These are phyloP conservation scores for Scheffersomyces lignicola DNA, from an alignment of 1,139 yeast species.

Conservation along the genomic window DNA sequence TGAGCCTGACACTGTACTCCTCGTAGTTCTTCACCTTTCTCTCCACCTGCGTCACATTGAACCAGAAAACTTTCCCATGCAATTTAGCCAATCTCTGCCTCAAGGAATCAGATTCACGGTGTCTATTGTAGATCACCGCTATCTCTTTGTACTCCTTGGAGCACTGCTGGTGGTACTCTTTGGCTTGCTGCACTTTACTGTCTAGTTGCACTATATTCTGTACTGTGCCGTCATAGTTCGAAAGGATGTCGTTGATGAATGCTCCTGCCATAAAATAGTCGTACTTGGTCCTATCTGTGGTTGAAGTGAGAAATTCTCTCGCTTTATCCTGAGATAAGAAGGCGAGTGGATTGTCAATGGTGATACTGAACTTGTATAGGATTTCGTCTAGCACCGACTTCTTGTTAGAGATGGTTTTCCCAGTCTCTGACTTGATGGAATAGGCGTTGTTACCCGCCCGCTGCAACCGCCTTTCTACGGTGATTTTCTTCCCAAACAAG, in stretches of 20 bases:
- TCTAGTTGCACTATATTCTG: conserved; percentile 41
- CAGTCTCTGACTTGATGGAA: conserved; percentile 50
- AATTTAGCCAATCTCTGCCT: conserved; percentile 43
- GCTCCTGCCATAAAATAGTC: conserved; percentile 80
- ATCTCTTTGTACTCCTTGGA: conserved; percentile 34
- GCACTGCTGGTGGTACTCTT: conserved; percentile 25
- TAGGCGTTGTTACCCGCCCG: conserved; percentile 53
- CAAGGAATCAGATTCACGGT: conserved; percentile 43
- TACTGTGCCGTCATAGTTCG: conserved; percentile 47
- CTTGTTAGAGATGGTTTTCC: conserved; percentile 57
- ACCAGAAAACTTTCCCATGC: conserved; percentile 69
- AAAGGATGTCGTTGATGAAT: conserved; percentile 59
- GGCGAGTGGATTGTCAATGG: conserved; percentile 90
- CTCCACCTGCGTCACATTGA: conserved; percentile 45
- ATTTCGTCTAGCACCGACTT: conserved; percentile 68
- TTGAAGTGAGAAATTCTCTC: conserved; percentile 77
- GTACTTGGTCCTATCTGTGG: conserved; percentile 71
- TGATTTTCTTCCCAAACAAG: conserved; percentile 65
- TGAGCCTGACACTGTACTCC: conserved; percentile 18
- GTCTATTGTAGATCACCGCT: conserved; percentile 35
- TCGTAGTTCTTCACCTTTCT: conserved; percentile 23
- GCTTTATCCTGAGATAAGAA: conserved; percentile 95
- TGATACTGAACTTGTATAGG: conserved; percentile 68
- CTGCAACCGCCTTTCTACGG: conserved; percentile 68
- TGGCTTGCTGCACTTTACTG: conserved; percentile 35